Conservation (phyloP, 2,329 filamentous ascomycete species). For the Talaromyces sp. region DNA sequence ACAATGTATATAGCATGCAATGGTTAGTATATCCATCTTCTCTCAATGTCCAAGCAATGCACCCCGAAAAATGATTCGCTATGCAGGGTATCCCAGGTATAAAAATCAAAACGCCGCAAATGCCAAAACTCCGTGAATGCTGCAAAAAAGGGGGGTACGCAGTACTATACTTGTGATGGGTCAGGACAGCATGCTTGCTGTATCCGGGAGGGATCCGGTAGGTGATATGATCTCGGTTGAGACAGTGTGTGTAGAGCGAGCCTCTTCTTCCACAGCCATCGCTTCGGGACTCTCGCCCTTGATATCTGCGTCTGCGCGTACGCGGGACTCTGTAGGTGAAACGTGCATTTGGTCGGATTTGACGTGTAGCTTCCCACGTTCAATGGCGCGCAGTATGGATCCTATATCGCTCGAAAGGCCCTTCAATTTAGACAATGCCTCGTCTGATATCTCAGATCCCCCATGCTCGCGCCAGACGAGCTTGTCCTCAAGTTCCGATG, state of each 20-base stretch:
- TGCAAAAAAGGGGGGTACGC: not conserved
- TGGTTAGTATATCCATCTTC: not conserved
- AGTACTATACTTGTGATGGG: not conserved
- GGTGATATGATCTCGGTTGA: constrained; percentile 15
- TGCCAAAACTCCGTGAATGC: not conserved
- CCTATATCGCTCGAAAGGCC: constrained; percentile 36
- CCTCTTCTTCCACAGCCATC: constrained; percentile 25
- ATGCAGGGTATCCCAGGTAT: constrained; percentile 1
- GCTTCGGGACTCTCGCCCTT: constrained; percentile 21
- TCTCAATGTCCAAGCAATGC: not conserved
- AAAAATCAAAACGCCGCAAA: constrained; percentile 2
- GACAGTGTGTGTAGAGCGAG: constrained; percentile 13
- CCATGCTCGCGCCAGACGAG: constrained; percentile 32
- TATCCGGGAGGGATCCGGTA: constrained; percentile 10
- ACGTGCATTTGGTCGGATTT: constrained; percentile 26
- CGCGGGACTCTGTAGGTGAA: constrained; percentile 34
- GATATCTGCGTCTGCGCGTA: constrained; percentile 19
- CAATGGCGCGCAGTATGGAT: constrained; percentile 33
- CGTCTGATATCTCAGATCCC: constrained; percentile 35
- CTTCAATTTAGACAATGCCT: constrained; percentile 37
- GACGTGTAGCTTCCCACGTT: constrained; percentile 34
- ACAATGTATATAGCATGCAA: constrained; percentile 7
- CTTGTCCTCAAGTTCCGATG: constrained; percentile 32
- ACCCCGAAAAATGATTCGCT: not conserved
- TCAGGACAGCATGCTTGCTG: constrained; percentile 4